Evolutionary conservation across 257 asterid genomes (phyloP), one percentile per base, ranked within the genome.

Genomic region (Nicotiana noctiflora): DNA sequence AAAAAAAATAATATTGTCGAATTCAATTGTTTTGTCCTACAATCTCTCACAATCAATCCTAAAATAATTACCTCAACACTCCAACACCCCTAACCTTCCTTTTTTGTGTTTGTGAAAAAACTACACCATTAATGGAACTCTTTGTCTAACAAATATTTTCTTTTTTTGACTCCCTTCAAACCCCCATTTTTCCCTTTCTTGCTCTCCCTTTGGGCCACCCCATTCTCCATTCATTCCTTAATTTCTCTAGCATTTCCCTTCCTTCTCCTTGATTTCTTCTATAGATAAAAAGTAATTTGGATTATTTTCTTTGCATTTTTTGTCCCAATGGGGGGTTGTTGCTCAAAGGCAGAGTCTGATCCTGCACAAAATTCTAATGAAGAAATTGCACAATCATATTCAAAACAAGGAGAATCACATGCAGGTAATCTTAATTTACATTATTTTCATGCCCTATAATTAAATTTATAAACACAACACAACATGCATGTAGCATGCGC

Each of bases 291-390:
- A 44, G 1, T 2, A 19, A 4, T 74, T 74, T 14, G 79, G 61
- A 25, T 14, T 14, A 23, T 56, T 56, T 49, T 23, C 79, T 74
- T 49, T 49, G 61, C 66, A 75, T 52, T 74, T 52, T 74, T 31
- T 59, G 56, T 72, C 21, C 65, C 77, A 64, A 89, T 90, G 94
- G 94, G 94, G 61, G 77, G 84, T 83, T 90, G 93, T 84, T 90
- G 92, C 85, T 81, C 90, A 55, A 62, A 15, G 84, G 80, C 19
- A 19, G 81, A 77, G 29, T 18, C 57, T 44, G 57, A 60, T 29
- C 67, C 81, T 46, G 74, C 81, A 46, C 40, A 59, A 57, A 44
- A 25, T 34, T 49, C 34, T 49, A 23, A 74, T 74, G 52, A 70
- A 55, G 70, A 21, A 52, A 60, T 53, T 65, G 60, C 15, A 46